Evolutionary conservation across 768 basidiomycete genomes (phyloP), one percentile per base, ranked within the genome.

Genomic region (Termitomyces eurrhizus): DNA sequence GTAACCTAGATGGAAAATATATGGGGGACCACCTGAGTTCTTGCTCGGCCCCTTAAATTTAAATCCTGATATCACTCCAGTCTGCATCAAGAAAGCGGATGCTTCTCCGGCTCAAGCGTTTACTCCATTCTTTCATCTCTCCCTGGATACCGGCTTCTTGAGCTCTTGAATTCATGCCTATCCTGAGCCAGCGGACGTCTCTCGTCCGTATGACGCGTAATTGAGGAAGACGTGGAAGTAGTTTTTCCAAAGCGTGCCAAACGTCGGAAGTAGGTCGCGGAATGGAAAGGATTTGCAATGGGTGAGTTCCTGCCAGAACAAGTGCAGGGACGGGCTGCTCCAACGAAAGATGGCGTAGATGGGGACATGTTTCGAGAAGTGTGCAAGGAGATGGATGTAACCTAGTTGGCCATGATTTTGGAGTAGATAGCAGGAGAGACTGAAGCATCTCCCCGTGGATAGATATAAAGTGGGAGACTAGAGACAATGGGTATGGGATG

Each of bases 71-170:
- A 61, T 81, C 80, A 61, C 78, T 85, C 89, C 92, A 92, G 59
- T 90, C 85, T 16, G 81, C 78, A 67, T 93, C 92, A 56, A 93
- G 74, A 33, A 93, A 72, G 24, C 79, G 77, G 51, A 93, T 80
- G 1, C 82, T 77, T 66, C 81, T 76, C 58, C 84, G 77, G 12
- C 74, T 75, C 36, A 93, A 75, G 56, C 87, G 80, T 51, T 82
- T 78, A 61, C 79, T 79, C 92, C 92, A 93, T 59, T 85, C 82
- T 63, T 78, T 75, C 84, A 93, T 87, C 69, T 91, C 88, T 46
- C 90, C 92, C 72, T 92, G 91, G 14, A 91, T 81, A 8, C 92
- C 92, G 7, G 91, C 82, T 63, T 81, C 84, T 64, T 83, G 85
- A 29, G 92, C 92, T 60, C 80, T 77, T 0, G 73, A 73, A 8